A percentile compares a stretch with the other conserved stretches of the same genome.
These are phyloP conservation scores for Aspergillus sp. DNA, from an alignment of 2,329 filamentous ascomycete genomes.

Conservation along the genomic window DNA sequence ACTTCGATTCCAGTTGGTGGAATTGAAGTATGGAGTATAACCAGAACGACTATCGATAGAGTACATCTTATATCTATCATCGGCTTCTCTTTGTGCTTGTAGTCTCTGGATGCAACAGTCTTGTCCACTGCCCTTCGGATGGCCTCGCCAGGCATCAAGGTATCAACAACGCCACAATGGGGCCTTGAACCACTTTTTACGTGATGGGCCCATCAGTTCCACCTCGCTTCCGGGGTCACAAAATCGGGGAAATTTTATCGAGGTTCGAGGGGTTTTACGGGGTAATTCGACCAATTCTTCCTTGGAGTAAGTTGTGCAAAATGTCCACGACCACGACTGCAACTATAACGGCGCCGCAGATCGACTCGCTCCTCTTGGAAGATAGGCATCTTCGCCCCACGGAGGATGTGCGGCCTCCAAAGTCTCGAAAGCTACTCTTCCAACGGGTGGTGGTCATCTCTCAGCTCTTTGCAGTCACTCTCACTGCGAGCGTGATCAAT, in stretches of 20 bases:
- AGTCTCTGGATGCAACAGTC: too few relatives aligned
- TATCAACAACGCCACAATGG: too few relatives aligned
- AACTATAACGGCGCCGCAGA: not conserved
- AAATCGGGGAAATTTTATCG: not conserved
- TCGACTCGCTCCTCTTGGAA: not conserved
- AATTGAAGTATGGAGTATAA: too few relatives aligned
- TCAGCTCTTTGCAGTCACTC: constrained; percentile 21
- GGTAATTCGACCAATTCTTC: not conserved
- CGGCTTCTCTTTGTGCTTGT: too few relatives aligned
- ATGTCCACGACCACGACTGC: not conserved
- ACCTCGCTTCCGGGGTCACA: not conserved
- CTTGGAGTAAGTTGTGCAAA: not conserved
- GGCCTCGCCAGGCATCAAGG: too few relatives aligned
- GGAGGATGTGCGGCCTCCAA: not conserved
- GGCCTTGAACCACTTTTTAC: too few relatives aligned
- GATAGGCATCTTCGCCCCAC: not conserved
- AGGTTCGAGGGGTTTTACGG: not conserved
- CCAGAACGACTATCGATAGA: too few relatives aligned
- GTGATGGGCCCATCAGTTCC: not conserved
- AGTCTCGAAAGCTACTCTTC: constrained; percentile 1
- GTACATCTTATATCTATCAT: too few relatives aligned
- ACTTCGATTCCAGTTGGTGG: too few relatives aligned
- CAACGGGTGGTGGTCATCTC: constrained; percentile 12
- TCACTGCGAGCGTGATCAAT: constrained; percentile 30
- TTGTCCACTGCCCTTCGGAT: too few relatives aligned